Base-by-base conservation (phyloP, 2,329 filamentous ascomycete genomes). In the Diaporthe citrichinensis region DNA sequence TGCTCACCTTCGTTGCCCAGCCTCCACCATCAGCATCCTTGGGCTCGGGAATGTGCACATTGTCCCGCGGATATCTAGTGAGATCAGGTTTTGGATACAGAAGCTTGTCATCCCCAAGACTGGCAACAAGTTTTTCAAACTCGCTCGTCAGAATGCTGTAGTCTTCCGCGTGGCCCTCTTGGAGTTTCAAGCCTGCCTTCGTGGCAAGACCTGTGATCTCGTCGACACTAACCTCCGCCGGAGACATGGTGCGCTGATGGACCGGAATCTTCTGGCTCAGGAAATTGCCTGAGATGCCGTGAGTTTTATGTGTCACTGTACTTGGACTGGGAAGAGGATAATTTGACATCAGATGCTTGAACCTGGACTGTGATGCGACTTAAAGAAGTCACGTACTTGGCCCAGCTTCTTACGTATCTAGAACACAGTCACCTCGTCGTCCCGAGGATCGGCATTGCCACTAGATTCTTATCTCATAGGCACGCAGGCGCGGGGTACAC, bases 81-180 rank as follows among this genome's bases (percentile, higher is more conserved):
- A 71, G 74, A n/a, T 76, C 74, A 15, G 74, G 74, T 5, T 31
- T 65, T 15, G 74, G 74, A 44, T 74, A 73, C 55, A 76, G 49
- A 10, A 41, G 9, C 25, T 58, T 53, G 36, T 76, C 74, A 17
- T 76, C 74, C 36, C 46, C 53, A 10, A 76, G 71, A 25, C 72
- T 67, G 28, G 71, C 44, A 51, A 76, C 72, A 20, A 41, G 41
- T 4, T 36, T 62, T 59, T 74, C 71, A 23, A 76, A 51, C 8
- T 49, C 74, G 44, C 46, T 76, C 17, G 72, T 71, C 44, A 74
- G 36, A 10, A 65, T 25, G 46, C 74, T 68, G 41, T 75, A 75
- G 34, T 67, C 51, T 36, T 75, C 34, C 10, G 51, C 74, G 8
- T 75, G 74, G 6, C 68, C 68, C 25, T 72, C 59, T 5, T 75